These are phyloP conservation scores for Arthrobotrys sphaeroides DNA, from an alignment of 2,329 filamentous ascomycete genomes.

Conservation along the genomic window DNA sequence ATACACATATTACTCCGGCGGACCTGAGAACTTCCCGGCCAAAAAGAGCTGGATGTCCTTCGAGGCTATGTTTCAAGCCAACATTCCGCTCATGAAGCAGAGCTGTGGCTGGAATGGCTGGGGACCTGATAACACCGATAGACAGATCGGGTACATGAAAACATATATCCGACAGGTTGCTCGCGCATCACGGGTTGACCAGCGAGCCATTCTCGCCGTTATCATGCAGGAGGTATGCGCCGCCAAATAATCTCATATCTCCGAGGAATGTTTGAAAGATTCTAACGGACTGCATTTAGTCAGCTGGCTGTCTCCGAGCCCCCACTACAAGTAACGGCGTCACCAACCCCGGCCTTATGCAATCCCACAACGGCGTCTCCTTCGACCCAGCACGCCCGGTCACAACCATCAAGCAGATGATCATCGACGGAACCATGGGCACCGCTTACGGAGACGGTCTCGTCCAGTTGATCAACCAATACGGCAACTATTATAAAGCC, in stretches of 20 bases:
- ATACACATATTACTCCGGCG: slow-evolving; percentile 44
- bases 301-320: slow-evolving; percentile 61
- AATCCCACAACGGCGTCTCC: slow-evolving; percentile 60
- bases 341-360: slow-evolving; percentile 62
- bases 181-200: slow-evolving; percentile 58
- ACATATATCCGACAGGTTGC: slow-evolving; percentile 49
- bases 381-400: slow-evolving; percentile 56
- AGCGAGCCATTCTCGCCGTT: slow-evolving; percentile 61
- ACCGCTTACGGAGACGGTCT: slow-evolving; percentile 58
- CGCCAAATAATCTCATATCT: not conserved
- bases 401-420: slow-evolving; percentile 58
- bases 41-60: slow-evolving; percentile 39
- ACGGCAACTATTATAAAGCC: slow-evolving; percentile 61
- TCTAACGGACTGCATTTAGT: slow-evolving; percentile 54
- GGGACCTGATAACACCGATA: slow-evolving; percentile 47
- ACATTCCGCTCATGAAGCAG: slow-evolving; percentile 46
- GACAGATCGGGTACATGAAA: slow-evolving; percentile 36
- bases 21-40: slow-evolving; percentile 32
- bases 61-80: slow-evolving; percentile 48
- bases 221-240: slow-evolving; percentile 62
- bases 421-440: slow-evolving; percentile 58
- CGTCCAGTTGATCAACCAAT: slow-evolving; percentile 56
- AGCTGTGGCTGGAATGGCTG: slow-evolving; percentile 51
- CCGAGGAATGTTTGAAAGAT: not conserved
- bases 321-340: slow-evolving; percentile 60